phyloP scores from a whole-genome alignment of 306 rosid species.

The Castanea crenata region DNA sequence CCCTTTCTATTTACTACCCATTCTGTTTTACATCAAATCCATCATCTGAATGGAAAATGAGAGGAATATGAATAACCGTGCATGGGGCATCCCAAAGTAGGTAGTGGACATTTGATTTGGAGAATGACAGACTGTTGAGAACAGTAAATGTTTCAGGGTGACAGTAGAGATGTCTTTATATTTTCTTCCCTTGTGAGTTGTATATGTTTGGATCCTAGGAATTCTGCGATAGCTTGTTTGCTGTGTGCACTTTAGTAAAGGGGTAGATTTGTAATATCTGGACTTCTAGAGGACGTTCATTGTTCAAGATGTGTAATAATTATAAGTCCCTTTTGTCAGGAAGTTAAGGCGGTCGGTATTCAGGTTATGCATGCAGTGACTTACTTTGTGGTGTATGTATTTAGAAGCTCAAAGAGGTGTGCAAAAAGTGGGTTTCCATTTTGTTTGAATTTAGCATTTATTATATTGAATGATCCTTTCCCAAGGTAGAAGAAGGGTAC shows the following conservation, averaged over 20 bases:
- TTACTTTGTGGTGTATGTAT: neutral
- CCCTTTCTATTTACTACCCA: too few species aligned
- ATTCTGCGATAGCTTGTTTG: neutral
- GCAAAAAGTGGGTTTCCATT: neutral
- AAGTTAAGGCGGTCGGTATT: neutral
- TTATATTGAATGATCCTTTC: neutral
- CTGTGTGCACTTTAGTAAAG: neutral
- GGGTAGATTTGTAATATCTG: neutral
- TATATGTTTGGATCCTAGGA: neutral
- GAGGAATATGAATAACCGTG: neutral
- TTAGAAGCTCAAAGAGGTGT: neutral
- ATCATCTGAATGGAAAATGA: neutral
- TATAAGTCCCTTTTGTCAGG: neutral
- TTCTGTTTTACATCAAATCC: too few species aligned
- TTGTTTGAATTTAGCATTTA: neutral
- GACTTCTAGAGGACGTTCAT: neutral
- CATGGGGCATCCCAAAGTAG: neutral
- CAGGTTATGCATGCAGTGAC: neutral
- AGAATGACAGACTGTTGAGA: neutral
- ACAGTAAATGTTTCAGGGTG: too few species aligned
- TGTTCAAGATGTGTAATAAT: neutral
- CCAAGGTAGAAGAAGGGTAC: neutral
- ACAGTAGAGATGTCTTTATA: neutral
- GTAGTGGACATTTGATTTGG: neutral
- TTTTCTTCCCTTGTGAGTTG: neutral